Evolutionary conservation across 257 asterid species (phyloP).

Genomic region (Ilex asprella): DNA sequence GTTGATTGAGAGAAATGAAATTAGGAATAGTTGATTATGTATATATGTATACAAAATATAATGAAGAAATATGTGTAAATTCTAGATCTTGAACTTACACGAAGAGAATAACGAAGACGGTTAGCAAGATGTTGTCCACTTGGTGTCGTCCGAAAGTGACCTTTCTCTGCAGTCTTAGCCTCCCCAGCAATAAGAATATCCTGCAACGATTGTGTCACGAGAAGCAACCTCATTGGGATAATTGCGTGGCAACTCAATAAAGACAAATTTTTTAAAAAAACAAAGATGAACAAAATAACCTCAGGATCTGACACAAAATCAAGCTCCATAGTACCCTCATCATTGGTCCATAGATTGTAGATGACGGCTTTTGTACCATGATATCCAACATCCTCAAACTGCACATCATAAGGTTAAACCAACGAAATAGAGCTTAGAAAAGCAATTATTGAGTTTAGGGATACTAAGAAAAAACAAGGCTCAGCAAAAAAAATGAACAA

Average conservation of each 20-base stretch:
- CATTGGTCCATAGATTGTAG: slow-evolving; percentile 73
- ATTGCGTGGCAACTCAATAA: background rate
- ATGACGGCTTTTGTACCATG: slow-evolving; percentile 77
- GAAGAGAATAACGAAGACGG: slow-evolving; percentile 74
- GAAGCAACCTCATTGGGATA: slow-evolving; percentile 6
- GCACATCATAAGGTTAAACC: slow-evolving; percentile 18
- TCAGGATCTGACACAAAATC: slow-evolving; percentile 73
- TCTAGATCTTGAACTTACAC: slow-evolving; percentile 44
- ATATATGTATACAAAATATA: too few relatives aligned
- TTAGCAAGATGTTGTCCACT: slow-evolving; percentile 71
- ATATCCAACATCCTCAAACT: slow-evolving; percentile 72
- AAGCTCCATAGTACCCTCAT: slow-evolving; percentile 78
- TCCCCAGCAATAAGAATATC: slow-evolving; percentile 58
- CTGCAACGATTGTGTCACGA: slow-evolving; percentile 37
- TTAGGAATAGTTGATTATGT: background rate
- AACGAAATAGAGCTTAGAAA: background rate
- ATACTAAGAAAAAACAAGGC: too few relatives aligned
- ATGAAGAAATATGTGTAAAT: background rate
- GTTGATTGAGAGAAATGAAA: slow-evolving; percentile 24
- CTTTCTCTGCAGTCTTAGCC: slow-evolving; percentile 19
- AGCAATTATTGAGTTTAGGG: too few relatives aligned
- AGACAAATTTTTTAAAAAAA: slow-evolving; percentile 8
- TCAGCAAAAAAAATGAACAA: too few relatives aligned
- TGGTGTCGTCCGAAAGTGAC: slow-evolving; percentile 20
- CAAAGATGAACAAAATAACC: slow-evolving; percentile 36